These are phyloP conservation scores for Nematocida displodere DNA, from an alignment of 371 early-diverging fungal species.

Conservation along the genomic window DNA sequence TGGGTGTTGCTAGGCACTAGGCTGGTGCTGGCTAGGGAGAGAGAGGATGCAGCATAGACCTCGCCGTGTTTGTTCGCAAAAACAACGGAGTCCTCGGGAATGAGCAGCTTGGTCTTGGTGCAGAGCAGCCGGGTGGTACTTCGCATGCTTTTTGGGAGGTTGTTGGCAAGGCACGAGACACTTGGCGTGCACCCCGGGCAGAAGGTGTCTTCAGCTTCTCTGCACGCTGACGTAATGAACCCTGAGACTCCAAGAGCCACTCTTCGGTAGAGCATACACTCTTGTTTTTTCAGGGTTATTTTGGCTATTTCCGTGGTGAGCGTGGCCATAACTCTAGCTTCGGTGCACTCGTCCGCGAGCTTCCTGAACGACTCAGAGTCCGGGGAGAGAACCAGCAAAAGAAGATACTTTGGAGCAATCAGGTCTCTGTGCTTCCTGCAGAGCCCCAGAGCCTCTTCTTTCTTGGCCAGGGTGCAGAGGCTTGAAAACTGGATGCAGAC, in stretches of 20 bases:
- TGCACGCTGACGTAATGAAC: conserved; percentile 42
- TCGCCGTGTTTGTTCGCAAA: neutral
- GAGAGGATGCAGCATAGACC: neutral
- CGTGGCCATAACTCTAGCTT: neutral
- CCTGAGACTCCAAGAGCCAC: conserved; percentile 39
- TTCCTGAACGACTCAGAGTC: neutral
- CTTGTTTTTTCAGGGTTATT: neutral
- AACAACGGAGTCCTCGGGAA: conserved; percentile 3
- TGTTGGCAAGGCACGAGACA: neutral
- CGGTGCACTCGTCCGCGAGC: conserved; percentile 1
- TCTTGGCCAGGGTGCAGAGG: neutral
- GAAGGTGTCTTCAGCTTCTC: conserved; percentile 6
- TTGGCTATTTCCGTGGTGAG: neutral
- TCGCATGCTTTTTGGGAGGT: conserved; percentile 35
- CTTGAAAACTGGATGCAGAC: neutral
- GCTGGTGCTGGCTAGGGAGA: neutral
- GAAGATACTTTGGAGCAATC: neutral
- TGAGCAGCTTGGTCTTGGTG: neutral
- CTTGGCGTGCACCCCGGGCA: conserved; percentile 40
- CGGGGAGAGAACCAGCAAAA: conserved; percentile 31
- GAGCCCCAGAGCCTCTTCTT: neutral
- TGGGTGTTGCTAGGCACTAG: neutral
- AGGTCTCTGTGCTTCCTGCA: conserved; percentile 2
- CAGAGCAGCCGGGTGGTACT: conserved; percentile 30
- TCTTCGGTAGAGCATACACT: conserved; percentile 33